A percentile compares a stretch with the other conserved stretches of the same genome.
These are phyloP conservation scores for Adansonia madagascariensis DNA, from an alignment of 441 rosid species.

Conservation along the genomic window DNA sequence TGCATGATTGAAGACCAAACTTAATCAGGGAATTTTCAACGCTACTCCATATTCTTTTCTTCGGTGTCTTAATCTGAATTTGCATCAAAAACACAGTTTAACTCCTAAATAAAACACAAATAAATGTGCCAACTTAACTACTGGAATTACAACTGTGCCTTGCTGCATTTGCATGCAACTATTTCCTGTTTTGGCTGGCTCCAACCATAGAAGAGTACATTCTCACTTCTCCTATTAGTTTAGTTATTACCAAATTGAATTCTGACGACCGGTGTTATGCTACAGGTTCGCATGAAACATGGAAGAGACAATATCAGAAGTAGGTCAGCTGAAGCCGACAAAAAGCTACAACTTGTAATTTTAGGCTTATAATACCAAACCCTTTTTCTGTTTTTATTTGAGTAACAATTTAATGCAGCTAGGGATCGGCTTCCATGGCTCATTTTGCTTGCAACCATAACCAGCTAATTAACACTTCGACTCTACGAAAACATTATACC, in stretches of 20 bases:
- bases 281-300: neutral
- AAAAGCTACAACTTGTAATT: neutral
- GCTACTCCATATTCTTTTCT: neutral
- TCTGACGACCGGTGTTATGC: neutral
- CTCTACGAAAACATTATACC: too few relatives aligned
- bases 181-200: neutral
- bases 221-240: neutral
- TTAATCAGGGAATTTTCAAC: neutral
- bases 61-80: neutral
- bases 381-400: too few relatives aligned
- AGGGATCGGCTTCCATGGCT: neutral
- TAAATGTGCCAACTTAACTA: neutral
- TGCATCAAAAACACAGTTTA: neutral
- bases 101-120: neutral
- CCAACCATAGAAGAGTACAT: neutral
- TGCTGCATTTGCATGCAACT: neutral
- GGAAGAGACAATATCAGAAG: conserved; percentile 10
- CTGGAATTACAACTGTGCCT: neutral
- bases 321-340: conserved; percentile 18
- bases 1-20: neutral
- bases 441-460: neutral
- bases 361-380: neutral
- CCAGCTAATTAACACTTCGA: neutral
- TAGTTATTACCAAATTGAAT: conserved; percentile 3
- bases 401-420: neutral